Percentiles rank a stretch among this genome's conserved stretches.
phyloP scores from a whole-genome alignment of 192 early-diverging fungal genomes.

The Lunasporangiospora selenospora region DNA sequence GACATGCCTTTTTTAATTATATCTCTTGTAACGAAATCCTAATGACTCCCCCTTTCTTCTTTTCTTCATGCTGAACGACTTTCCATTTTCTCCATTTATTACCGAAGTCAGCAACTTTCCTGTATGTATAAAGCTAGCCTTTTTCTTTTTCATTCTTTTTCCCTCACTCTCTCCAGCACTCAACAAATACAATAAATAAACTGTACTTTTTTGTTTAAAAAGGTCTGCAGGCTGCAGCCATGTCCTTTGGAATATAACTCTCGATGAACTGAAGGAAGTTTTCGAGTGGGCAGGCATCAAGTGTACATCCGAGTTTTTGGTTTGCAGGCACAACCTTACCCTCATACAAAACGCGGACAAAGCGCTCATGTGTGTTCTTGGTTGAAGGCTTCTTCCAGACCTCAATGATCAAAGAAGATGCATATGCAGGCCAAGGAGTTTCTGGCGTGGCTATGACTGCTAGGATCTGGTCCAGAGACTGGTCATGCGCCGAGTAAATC shows the following conservation, averaged over 20 bases:
- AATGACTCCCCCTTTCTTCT: no score
- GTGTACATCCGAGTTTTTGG: conserved; percentile 2
- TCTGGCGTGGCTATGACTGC: conserved; percentile 40
- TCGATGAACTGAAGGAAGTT: conserved; percentile 9
- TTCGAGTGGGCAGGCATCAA: conserved; percentile 7
- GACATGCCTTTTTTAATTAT: no score
- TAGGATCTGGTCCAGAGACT: conserved; percentile 54
- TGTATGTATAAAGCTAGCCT: no score
- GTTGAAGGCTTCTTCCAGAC: conserved; percentile 50
- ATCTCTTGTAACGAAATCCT: no score
- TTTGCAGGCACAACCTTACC: conserved; percentile 44
- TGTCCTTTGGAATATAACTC: conserved; percentile 13
- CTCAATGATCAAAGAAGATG: conserved; percentile 57
- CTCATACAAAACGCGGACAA: conserved; percentile 63
- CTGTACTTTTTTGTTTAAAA: no score
- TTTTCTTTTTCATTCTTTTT: neutral
- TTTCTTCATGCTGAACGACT: no score
- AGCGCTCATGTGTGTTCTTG: conserved; percentile 27
- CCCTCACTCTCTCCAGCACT: no score
- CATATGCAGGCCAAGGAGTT: conserved; percentile 63
- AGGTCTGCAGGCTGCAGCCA: conserved; percentile 5
- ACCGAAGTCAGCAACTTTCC: no score
- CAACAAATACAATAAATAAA: no score
- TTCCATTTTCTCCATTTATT: no score
- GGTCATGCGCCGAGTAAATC: conserved; percentile 60